Evolutionary conservation across 2,329 filamentous ascomycete genomes (phyloP), one percentile per base, ranked within the genome.

Genomic region (Paracoccidioides lutzii): DNA sequence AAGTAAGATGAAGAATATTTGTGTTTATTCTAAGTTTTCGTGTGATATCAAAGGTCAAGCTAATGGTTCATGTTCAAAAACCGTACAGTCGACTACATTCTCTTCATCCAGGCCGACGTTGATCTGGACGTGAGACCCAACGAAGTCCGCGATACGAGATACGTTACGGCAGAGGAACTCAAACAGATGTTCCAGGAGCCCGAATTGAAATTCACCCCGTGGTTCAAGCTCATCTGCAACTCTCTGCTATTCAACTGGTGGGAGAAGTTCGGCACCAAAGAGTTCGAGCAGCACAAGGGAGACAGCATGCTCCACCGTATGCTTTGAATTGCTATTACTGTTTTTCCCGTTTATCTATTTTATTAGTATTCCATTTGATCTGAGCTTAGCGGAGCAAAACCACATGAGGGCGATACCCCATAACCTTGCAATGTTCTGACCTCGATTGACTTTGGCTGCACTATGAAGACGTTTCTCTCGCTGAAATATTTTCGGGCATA

Each of bases 161-260:
- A 94, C 65, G 90, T 96, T 58, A 84, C 84, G 28, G 80, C 87
- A 43, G 84, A 90, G 30, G 84, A 90, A 64, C 78, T 98, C 62
- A 93, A 89, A 78, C 69, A 79, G 63, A 88, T 91, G 79, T 96
- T 98, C 71, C 76, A 84, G 65, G 85, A 96, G 67, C 82, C 86
- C 3, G 78, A 74, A 54, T 78, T 95, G 64, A 87, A 85, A 65
- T 97, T 97, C 72, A 98, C 93, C 0, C 93, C 93, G 1, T 98
- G 93, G 93, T 98, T 98, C 78, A 95, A 95, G 79, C 84, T 98
- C 63, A 97, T 98, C 67, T 98, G 93, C 79, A 81, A 97, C 71
- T 90, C 88, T 51, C 90, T 97, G 88, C 81, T 98, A 44, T 98
- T 95, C 66, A 86, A 96, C 72, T 98, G 93, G 93, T 98, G 93